Percentiles rank a stretch among this genome's conserved stretches.
Evolutionary conservation across 73 alveolate genomes (phyloP).

Genomic region (Tetrahymena borealis): DNA sequence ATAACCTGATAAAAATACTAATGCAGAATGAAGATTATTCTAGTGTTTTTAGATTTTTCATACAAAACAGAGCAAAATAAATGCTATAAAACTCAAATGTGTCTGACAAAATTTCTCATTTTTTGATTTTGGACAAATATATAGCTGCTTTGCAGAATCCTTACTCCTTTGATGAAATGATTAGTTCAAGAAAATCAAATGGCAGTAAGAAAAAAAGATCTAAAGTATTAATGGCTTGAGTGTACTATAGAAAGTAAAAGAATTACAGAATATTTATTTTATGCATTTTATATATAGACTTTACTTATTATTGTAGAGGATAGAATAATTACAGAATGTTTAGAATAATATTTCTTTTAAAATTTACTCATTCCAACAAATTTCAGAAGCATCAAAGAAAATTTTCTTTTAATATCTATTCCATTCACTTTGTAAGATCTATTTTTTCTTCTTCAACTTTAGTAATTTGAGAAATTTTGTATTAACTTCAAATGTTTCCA

Average conservation of each 20-base stretch:
- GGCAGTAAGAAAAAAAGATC: not conserved
- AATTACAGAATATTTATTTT: too few relatives aligned
- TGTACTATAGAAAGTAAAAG: too few relatives aligned
- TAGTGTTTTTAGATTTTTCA: not conserved
- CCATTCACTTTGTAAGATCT: not conserved
- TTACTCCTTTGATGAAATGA: not conserved
- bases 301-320: too few relatives aligned
- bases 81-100: not conserved
- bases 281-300: too few relatives aligned
- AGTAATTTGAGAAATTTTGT: not conserved
- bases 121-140: not conserved
- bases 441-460: not conserved
- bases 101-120: not conserved
- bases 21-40: not conserved
- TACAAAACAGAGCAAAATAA: not conserved
- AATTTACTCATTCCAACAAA: not conserved
- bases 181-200: not conserved
- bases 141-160: not conserved
- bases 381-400: not conserved
- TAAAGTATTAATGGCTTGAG: too few relatives aligned
- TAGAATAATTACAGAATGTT: too few relatives aligned
- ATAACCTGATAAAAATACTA: not conserved
- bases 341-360: not conserved
- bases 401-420: not conserved
- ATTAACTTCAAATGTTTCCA: too few relatives aligned